phyloP scores from a whole-genome alignment of 495 filamentous ascomycete species.

The Parmelia sp. region DNA sequence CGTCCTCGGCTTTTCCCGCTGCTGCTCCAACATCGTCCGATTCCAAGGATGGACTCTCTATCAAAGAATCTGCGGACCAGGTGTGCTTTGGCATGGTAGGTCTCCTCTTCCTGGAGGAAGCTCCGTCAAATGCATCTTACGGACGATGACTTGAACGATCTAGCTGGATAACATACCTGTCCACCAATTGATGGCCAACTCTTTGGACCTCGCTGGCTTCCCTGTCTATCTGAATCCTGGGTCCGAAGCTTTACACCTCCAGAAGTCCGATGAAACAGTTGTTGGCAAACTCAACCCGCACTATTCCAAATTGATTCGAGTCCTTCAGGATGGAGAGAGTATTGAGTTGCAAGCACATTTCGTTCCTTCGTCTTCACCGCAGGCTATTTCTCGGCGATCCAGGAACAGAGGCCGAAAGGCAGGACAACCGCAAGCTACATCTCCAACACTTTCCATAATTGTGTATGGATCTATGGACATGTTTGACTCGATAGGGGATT shows the following conservation, averaged over 20 bases:
- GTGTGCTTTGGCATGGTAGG: constrained; percentile 18
- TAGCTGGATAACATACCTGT: constrained; percentile 10
- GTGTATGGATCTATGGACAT: constrained; percentile 30
- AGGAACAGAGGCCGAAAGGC: not conserved
- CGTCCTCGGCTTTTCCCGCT: too few relatives aligned
- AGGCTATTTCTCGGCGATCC: not conserved
- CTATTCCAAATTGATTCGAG: constrained; percentile 8
- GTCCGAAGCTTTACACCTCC: constrained; percentile 1
- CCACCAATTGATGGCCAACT: not conserved
- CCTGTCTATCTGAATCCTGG: not conserved
- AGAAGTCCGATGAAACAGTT: not conserved
- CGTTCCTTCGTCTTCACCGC: not conserved
- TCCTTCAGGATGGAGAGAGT: constrained; percentile 3
- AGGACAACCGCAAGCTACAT: too few relatives aligned
- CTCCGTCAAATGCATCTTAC: too few relatives aligned
- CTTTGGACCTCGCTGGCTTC: not conserved
- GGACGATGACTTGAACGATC: not conserved
- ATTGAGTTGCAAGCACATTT: constrained; percentile 10
- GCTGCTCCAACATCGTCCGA: too few relatives aligned
- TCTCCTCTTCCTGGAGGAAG: not conserved
- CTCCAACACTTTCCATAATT: constrained; percentile 17
- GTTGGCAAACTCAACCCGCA: constrained; percentile 11
- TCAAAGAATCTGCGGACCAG: not conserved
- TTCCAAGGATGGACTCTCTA: too few relatives aligned
- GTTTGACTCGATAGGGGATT: constrained; percentile 32